Percentiles rank a stretch among this genome's conserved stretches.
phyloP scores from a whole-genome alignment of 1,139 yeast species.

The Candida frijolesensis region DNA sequence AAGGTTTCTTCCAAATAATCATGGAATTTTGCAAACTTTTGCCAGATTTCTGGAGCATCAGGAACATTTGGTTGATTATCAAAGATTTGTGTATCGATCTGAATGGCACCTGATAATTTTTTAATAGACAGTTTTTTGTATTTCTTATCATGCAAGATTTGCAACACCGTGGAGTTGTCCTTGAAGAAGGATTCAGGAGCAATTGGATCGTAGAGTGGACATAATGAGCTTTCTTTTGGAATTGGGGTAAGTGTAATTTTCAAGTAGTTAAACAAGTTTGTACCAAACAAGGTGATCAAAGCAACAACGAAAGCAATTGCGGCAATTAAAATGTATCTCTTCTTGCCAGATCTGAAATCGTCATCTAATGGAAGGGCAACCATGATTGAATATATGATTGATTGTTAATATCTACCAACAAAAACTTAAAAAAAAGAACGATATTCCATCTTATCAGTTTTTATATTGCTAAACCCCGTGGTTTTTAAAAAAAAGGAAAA shows the following conservation, averaged over 20 bases:
- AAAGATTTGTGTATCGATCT: slow-evolving; percentile 45
- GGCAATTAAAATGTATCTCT: slow-evolving; percentile 8
- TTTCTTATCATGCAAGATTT: slow-evolving; percentile 31
- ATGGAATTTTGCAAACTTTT: slow-evolving; percentile 55
- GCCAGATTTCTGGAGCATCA: slow-evolving; percentile 41
- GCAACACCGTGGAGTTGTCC: slow-evolving; percentile 39
- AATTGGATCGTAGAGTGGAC: slow-evolving; percentile 33
- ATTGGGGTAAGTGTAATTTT: slow-evolving; percentile 25
- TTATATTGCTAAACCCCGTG: too few species aligned
- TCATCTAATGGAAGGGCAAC: slow-evolving; percentile 21
- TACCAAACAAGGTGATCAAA: slow-evolving; percentile 22
- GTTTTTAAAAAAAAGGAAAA: background rate
- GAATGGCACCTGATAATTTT: slow-evolving; percentile 45
- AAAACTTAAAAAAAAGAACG: too few species aligned
- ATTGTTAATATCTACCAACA: too few species aligned
- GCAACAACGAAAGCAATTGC: slow-evolving; percentile 17
- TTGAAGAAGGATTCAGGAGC: slow-evolving; percentile 31
- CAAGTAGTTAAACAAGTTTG: slow-evolving; percentile 25
- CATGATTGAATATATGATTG: slow-evolving; percentile 14
- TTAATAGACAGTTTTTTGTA: slow-evolving; percentile 38
- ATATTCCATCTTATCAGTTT: too few species aligned
- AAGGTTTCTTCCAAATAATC: slow-evolving; percentile 55
- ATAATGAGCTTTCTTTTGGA: slow-evolving; percentile 20
- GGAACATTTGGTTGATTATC: slow-evolving; percentile 49
- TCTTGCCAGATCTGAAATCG: slow-evolving; percentile 8